Percentiles rank a stretch among this genome's conserved stretches.
Conservation (phyloP, 495 filamentous ascomycete species). For the Tuber aestivum region DNA sequence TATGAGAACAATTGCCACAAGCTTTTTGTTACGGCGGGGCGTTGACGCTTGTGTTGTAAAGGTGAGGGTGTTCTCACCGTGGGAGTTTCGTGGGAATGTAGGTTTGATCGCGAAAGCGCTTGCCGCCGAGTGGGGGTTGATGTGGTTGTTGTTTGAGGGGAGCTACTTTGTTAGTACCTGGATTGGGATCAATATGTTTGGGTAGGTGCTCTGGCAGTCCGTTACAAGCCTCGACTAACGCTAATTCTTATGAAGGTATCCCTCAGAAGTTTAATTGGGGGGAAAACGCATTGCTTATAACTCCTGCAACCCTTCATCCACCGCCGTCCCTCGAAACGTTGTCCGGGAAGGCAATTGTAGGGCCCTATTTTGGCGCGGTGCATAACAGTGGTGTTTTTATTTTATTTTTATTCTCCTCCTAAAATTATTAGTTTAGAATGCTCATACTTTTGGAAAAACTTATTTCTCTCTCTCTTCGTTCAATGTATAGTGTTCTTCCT, state of each 20-base stretch:
- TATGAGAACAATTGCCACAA: slow-evolving; percentile 33
- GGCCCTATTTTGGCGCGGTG: background rate
- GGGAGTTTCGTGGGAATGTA: slow-evolving; percentile 26
- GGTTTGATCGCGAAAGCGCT: slow-evolving; percentile 30
- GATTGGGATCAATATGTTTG: slow-evolving; percentile 37
- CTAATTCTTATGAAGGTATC: background rate
- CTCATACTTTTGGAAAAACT: too few species aligned
- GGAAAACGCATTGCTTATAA: background rate
- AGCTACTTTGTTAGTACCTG: slow-evolving; percentile 33
- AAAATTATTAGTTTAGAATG: background rate
- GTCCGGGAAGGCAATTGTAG: background rate
- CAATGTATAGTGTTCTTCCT: too few species aligned
- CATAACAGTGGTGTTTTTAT: background rate
- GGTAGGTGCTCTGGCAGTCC: slow-evolving; percentile 13
- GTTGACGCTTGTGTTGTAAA: slow-evolving; percentile 8
- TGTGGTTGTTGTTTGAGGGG: slow-evolving; percentile 37
- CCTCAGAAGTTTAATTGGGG: background rate
- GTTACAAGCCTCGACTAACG: background rate
- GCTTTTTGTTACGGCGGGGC: slow-evolving; percentile 26
- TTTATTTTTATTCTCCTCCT: too few species aligned
- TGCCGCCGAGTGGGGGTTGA: slow-evolving; percentile 38
- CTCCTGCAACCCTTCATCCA: background rate
- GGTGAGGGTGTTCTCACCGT: slow-evolving; percentile 23
- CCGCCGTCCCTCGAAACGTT: background rate
- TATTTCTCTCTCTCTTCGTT: too few species aligned